Percentiles rank a stretch among this genome's conserved stretches.
phyloP scores from a whole-genome alignment of 2,329 filamentous ascomycete genomes.

The Paecilomyces variotii region DNA sequence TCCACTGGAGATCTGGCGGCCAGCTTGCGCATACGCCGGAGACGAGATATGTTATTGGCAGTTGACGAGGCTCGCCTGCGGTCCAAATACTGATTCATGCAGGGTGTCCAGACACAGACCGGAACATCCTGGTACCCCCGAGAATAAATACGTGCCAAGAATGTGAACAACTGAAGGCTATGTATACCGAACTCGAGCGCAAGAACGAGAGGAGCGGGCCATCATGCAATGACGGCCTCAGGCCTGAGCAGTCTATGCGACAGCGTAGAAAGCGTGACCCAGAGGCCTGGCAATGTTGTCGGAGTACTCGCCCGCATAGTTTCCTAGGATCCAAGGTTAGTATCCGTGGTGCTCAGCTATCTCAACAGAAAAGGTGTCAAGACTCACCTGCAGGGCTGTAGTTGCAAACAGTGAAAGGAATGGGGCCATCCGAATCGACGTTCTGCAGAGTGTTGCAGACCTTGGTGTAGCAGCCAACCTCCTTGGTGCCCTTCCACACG shows the following conservation, averaged over 20 bases:
- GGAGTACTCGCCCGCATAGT: slow-evolving; percentile 47
- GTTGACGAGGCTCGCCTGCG: background rate
- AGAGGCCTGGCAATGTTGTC: slow-evolving; percentile 43
- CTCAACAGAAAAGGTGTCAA: background rate
- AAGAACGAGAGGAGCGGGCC: background rate
- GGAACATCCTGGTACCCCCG: background rate
- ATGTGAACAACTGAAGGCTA: background rate
- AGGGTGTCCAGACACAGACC: background rate
- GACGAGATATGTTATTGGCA: background rate
- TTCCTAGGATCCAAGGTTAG: slow-evolving; percentile 33
- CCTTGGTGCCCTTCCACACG: slow-evolving; percentile 57
- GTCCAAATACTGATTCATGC: background rate
- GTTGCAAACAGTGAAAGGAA: slow-evolving; percentile 84
- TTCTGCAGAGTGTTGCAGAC: slow-evolving; percentile 39
- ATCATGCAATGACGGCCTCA: background rate
- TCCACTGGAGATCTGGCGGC: background rate
- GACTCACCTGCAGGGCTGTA: slow-evolving; percentile 64
- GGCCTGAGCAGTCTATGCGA: background rate
- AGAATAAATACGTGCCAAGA: background rate
- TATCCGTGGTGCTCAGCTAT: background rate
- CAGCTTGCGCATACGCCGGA: background rate
- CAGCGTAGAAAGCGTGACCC: slow-evolving; percentile 16
- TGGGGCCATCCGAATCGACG: slow-evolving; percentile 32
- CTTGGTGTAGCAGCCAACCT: slow-evolving; percentile 55
- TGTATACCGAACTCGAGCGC: background rate